A percentile compares a stretch with the other conserved stretches of the same genome.
Conservation (phyloP, 78 protist genomes). For the Polysphondylium violaceum region DNA sequence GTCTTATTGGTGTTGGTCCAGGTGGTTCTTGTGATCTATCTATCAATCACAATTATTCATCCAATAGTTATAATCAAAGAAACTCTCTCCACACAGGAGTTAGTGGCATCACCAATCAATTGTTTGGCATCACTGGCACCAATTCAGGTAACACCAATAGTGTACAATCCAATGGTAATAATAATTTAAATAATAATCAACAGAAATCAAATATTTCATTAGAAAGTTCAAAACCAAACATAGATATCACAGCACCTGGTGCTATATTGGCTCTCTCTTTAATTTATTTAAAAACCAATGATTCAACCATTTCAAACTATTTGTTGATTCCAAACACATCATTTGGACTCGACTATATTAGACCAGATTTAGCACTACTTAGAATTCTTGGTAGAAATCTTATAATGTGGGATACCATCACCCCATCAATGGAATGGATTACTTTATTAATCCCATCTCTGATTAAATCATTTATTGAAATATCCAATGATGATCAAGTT, state of each 20-base stretch:
- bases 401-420: slow-evolving; percentile 57
- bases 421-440: slow-evolving; percentile 69
- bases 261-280: slow-evolving; percentile 92
- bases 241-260: slow-evolving; percentile 93
- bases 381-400: slow-evolving; percentile 82
- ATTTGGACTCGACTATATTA: slow-evolving; percentile 77
- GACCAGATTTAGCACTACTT: slow-evolving; percentile 87
- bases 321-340: slow-evolving; percentile 84
- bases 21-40: slow-evolving; percentile 31
- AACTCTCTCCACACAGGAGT: slow-evolving; percentile 55
- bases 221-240: slow-evolving; percentile 79
- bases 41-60: background rate
- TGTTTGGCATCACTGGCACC: background rate
- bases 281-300: slow-evolving; percentile 85
- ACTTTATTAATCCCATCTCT: slow-evolving; percentile 20
- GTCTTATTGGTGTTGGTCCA: slow-evolving; percentile 20
- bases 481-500: background rate
- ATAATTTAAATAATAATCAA: background rate
- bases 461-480: background rate
- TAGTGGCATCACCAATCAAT: background rate
- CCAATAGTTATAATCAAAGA: background rate
- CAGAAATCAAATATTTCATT: slow-evolving; percentile 33
- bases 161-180: background rate
- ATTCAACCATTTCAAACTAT: slow-evolving; percentile 67
- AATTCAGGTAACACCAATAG: background rate